Evolutionary conservation across 352 stramenopile species (phyloP).

Genomic region (Phytophthora europaea): DNA sequence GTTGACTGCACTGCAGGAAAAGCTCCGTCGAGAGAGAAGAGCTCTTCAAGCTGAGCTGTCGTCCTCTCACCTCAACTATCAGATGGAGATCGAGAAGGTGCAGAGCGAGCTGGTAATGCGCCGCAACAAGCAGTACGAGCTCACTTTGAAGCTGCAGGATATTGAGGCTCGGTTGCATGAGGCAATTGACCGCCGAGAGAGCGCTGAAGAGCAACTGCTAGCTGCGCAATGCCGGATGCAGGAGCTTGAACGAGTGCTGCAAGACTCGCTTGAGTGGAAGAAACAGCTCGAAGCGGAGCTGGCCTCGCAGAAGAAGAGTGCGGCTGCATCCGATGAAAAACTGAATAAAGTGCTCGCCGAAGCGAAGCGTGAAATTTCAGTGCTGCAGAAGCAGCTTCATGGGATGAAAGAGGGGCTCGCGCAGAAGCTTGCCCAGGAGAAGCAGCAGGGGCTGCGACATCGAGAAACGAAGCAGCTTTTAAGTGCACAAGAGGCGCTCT

Average conservation of each 20-base stretch:
- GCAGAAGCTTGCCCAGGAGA: slow-evolving; percentile 40
- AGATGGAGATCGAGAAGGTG: slow-evolving; percentile 71
- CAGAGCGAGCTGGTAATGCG: slow-evolving; percentile 79
- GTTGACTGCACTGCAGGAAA: slow-evolving; percentile 56
- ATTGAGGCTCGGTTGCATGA: slow-evolving; percentile 62
- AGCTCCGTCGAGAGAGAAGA: slow-evolving; percentile 62
- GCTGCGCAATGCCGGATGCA: slow-evolving; percentile 64
- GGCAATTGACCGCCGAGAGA: slow-evolving; percentile 45
- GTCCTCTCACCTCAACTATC: slow-evolving; percentile 50
- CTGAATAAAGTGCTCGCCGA: slow-evolving; percentile 18
- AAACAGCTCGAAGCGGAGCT: slow-evolving; percentile 56
- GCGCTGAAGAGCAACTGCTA: slow-evolving; percentile 53
- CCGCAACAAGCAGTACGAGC: slow-evolving; percentile 85
- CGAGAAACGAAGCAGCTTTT: slow-evolving; percentile 49
- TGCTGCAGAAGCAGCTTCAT: slow-evolving; percentile 52
- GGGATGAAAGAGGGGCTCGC: slow-evolving; percentile 56
- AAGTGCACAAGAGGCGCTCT: slow-evolving; percentile 42
- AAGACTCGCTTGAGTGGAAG: slow-evolving; percentile 67
- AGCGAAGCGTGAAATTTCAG: slow-evolving; percentile 43
- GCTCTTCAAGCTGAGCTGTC: slow-evolving; percentile 59
- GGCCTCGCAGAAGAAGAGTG: slow-evolving; percentile 14
- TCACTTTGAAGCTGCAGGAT: slow-evolving; percentile 75
- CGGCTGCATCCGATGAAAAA: slow-evolving; percentile 7
- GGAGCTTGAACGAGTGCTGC: slow-evolving; percentile 67
- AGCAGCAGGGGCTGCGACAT: slow-evolving; percentile 53